Evolutionary conservation across 23 red algal species (phyloP), one percentile per base, ranked within the genome.

Genomic region (Gracilaria domingensis): DNA sequence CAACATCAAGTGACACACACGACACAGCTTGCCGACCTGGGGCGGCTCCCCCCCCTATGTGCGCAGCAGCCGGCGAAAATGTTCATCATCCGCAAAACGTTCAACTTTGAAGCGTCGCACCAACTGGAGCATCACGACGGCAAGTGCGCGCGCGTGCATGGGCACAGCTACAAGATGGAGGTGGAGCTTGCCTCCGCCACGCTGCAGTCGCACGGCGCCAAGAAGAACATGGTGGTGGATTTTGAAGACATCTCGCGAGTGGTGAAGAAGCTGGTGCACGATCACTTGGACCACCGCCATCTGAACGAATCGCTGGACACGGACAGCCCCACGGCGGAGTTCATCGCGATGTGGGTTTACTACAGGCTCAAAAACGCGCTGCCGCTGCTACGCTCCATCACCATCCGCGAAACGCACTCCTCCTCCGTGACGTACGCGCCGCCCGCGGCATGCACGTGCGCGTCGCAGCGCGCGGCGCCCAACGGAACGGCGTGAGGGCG

Each of bases 251-350:
- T 99, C 3, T 94, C 97, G 8, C 70, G 50, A 5, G 70, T 67
- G 30, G 87, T 87, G 8, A 66, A 84, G 40, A 26, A 42, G 74
- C 32, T 99, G 35, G 54, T 96, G 28, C 79, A 47, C 23, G 40
- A 75, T 9, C 76, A 95, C 81, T 82, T 99, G 66, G 97, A 99
- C 70, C 97, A 99, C 49, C 95, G 80, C 25, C 86, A 96, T 66
- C 82, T 99, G 36, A 99, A 99, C 88, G 94, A 96, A 20, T 93
- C 94, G 14, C 74, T 99, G 29, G 76, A 75, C 30, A 96, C 97
- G 8, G 97, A 99, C 75, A 92, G 91, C 42, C 97, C 97, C 35
- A 99, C 97, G 51, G 94, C 97, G 16, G 97, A 99, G 77, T 96
- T 79, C 60, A 96, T 99, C 50, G 97, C 97, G 16, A 47, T 82